Conservation (phyloP, 1,139 yeast species). For the Arxiozyma slooffiae region DNA sequence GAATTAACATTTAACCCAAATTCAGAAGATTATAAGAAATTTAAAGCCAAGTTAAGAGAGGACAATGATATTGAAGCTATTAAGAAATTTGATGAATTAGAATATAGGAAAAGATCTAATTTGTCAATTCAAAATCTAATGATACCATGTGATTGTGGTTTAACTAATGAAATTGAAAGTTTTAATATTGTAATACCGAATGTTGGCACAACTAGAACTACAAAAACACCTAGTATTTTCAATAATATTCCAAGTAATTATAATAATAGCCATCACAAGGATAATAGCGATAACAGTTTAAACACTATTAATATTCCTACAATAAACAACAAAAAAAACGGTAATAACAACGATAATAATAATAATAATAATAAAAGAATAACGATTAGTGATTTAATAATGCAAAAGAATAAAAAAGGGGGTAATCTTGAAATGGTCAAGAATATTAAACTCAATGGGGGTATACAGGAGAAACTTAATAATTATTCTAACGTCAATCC, state of each 20-base stretch:
- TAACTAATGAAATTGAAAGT: conserved; percentile 30
- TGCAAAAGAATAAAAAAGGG: background rate
- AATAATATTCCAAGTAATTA: background rate
- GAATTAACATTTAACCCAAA: conserved; percentile 28
- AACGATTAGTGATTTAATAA: background rate
- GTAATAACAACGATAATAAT: too few relatives aligned
- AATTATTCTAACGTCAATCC: background rate
- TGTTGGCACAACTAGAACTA: background rate
- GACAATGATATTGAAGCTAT: conserved; percentile 27
- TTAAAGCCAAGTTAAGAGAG: conserved; percentile 24
- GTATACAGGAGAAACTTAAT: background rate
- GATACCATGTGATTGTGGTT: conserved; percentile 32
- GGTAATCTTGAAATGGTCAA: too few relatives aligned
- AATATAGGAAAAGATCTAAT: conserved; percentile 26
- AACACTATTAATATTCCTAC: too few relatives aligned
- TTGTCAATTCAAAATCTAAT: conserved; percentile 26
- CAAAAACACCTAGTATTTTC: background rate
- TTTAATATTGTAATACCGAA: conserved; percentile 29
- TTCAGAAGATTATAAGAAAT: conserved; percentile 30
- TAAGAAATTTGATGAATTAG: conserved; percentile 30
- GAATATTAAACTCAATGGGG: background rate
- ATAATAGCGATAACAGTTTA: too few relatives aligned
- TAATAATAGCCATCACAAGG: too few relatives aligned
- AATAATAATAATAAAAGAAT: background rate
- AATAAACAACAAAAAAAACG: too few relatives aligned